A percentile compares a stretch with the other conserved stretches of the same genome.
Conservation (phyloP, 768 basidiomycete species). For the Kwoniella shandongensis region DNA sequence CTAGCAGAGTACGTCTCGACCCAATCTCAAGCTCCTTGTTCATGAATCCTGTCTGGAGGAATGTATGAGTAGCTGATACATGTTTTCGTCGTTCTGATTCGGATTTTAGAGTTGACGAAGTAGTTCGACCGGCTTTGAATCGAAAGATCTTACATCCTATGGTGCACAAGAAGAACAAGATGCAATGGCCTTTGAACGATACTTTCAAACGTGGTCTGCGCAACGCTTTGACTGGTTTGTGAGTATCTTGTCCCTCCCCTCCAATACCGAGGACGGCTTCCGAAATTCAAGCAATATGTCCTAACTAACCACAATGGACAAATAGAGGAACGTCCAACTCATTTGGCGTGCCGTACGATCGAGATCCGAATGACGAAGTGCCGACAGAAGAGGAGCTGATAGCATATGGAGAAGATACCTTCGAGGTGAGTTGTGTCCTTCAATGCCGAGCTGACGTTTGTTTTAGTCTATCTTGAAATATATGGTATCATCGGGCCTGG, state of each 20-base stretch:
- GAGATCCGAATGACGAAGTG: constrained; percentile 15
- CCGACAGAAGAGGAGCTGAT: constrained; percentile 33
- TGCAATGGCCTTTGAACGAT: constrained; percentile 35
- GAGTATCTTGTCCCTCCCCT: too few species aligned
- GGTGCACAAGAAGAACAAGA: constrained; percentile 27
- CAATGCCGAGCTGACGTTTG: neutral
- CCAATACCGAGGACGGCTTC: neutral
- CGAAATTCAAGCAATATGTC: too few species aligned
- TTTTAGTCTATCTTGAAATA: constrained; percentile 89
- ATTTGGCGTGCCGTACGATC: constrained; percentile 47
- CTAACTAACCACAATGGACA: neutral
- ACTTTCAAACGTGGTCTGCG: constrained; percentile 45
- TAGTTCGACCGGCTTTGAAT: constrained; percentile 30
- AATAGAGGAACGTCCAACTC: constrained; percentile 44
- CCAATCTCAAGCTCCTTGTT: neutral
- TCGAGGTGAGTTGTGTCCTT: constrained; percentile 39
- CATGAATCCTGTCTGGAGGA: too few species aligned
- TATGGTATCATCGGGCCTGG: constrained; percentile 79
- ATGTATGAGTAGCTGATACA: too few species aligned
- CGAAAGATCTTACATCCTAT: constrained; percentile 32
- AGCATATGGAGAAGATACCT: constrained; percentile 44
- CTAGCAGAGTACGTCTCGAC: constrained; percentile 29
- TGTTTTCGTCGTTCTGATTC: neutral
- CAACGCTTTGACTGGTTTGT: constrained; percentile 50
- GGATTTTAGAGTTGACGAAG: constrained; percentile 24